Percentiles rank a stretch among this genome's conserved stretches.
Conservation (phyloP, 768 basidiomycete species). For the Terana coerulea region DNA sequence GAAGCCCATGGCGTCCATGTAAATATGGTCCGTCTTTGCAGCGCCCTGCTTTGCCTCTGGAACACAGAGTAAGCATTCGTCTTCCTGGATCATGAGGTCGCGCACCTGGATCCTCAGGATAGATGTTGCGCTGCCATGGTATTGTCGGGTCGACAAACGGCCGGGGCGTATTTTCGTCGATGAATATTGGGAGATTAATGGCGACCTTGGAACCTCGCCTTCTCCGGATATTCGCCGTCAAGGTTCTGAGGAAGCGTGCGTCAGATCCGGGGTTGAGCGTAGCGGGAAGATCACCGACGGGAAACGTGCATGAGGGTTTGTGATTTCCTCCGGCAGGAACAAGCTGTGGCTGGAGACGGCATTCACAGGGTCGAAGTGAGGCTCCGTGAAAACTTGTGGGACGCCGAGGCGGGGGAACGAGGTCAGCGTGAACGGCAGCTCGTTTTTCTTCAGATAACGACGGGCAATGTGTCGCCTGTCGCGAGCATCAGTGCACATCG, state of each 20-base stretch:
- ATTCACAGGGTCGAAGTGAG: conserved; percentile 67
- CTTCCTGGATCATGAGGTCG: conserved; percentile 11
- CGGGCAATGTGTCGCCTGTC: conserved; percentile 78
- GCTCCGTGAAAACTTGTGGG: conserved; percentile 89
- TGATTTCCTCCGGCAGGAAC: conserved; percentile 93
- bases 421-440: conserved; percentile 89
- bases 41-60: conserved; percentile 88
- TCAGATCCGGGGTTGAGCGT: conserved; percentile 16
- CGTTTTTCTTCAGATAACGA: conserved; percentile 77
- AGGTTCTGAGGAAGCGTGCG: conserved; percentile 53
- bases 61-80: conserved; percentile 9
- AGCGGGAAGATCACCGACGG: conserved; percentile 61
- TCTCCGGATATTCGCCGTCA: conserved; percentile 94
- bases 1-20: conserved; percentile 99
- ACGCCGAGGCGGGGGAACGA: conserved; percentile 93
- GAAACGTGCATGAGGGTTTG: conserved; percentile 96
- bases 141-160: conserved; percentile 94
- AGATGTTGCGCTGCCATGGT: conserved; percentile 79
- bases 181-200: conserved; percentile 91
- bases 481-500: background rate
- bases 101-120: conserved; percentile 81
- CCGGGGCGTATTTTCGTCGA: conserved; percentile 81
- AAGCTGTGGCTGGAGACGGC: conserved; percentile 89
- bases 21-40: conserved; percentile 86
- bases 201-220: conserved; percentile 91